phyloP scores from a whole-genome alignment of 2,329 filamentous ascomycete genomes.

The Penicillium sp. region DNA sequence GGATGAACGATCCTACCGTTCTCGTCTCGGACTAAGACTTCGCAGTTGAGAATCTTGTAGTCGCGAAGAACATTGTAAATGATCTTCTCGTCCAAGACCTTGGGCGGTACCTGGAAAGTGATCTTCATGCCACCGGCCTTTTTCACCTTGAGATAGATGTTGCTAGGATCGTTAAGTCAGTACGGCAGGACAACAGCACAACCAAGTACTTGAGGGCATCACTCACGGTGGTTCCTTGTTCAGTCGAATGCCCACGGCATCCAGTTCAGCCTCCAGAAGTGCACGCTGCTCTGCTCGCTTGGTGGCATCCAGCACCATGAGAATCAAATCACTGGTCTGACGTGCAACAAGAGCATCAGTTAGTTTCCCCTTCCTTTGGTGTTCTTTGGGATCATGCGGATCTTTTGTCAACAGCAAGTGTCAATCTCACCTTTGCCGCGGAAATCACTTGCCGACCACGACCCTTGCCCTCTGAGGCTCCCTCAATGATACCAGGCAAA shows the following conservation, averaged over 20 bases:
- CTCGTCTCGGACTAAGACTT: constrained; percentile 91
- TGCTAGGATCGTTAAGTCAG: constrained; percentile 47
- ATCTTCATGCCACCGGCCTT: constrained; percentile 99
- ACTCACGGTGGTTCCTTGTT: constrained; percentile 83
- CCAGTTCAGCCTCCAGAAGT: constrained; percentile 82
- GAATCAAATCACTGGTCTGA: constrained; percentile 83
- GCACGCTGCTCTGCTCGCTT: constrained; percentile 92
- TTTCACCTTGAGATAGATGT: constrained; percentile 95
- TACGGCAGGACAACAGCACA: too few relatives aligned
- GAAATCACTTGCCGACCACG: constrained; percentile 94
- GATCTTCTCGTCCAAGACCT: constrained; percentile 94
- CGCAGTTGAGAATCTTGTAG: constrained; percentile 98
- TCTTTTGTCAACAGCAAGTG: too few relatives aligned
- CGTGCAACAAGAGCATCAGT: background rate
- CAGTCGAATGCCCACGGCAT: constrained; percentile 88
- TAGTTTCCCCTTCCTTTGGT: too few relatives aligned
- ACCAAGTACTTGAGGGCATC: background rate
- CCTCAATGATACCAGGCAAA: constrained; percentile 96
- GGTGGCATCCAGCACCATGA: constrained; percentile 96
- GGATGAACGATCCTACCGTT: constrained; percentile 48
- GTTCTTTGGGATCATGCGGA: too few relatives aligned
- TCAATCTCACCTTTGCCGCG: constrained; percentile 65
- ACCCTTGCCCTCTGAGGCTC: constrained; percentile 90
- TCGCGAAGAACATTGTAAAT: constrained; percentile 94
- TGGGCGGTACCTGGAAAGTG: constrained; percentile 84